phyloP scores from a whole-genome alignment of 2,329 filamentous ascomycete genomes.

The Phyllosticta citriasiana region DNA sequence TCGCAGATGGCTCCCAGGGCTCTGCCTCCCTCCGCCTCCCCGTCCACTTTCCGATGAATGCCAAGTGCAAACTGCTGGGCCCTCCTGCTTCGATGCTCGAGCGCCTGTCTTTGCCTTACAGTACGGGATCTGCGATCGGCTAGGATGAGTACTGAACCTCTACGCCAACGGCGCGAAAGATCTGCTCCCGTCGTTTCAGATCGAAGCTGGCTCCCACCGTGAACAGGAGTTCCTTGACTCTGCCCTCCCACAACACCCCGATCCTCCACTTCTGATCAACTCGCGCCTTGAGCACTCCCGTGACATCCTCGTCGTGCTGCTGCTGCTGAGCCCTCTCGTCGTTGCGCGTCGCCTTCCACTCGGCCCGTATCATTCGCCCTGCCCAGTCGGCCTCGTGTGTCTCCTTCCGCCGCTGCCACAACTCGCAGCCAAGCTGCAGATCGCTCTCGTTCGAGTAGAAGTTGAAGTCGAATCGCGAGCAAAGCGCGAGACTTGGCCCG shows the following conservation, averaged over 20 bases:
- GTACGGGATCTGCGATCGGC: slow-evolving; percentile 24
- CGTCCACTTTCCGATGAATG: slow-evolving; percentile 1
- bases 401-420: slow-evolving; percentile 58
- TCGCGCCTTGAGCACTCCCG: slow-evolving; percentile 81
- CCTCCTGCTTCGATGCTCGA: slow-evolving; percentile 9
- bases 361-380: slow-evolving; percentile 1
- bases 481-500: slow-evolving; percentile 70
- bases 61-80: background rate
- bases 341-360: slow-evolving; percentile 32
- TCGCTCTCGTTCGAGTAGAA: slow-evolving; percentile 97
- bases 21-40: background rate
- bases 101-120: background rate
- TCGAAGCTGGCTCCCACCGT: slow-evolving; percentile 82
- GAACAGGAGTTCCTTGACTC: slow-evolving; percentile 85
- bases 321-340: slow-evolving; percentile 12
- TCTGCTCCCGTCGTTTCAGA: slow-evolving; percentile 62
- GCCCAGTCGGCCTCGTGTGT: slow-evolving; percentile 4
- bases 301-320: slow-evolving; percentile 52
- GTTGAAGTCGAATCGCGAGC: slow-evolving; percentile 91
- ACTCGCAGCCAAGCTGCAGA: slow-evolving; percentile 80
- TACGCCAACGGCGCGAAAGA: slow-evolving; percentile 65
- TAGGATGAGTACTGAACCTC: slow-evolving; percentile 77
- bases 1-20: background rate
- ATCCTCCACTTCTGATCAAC: slow-evolving; percentile 82
- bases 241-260: slow-evolving; percentile 83